Conservation (phyloP, 495 filamentous ascomycete genomes). For the Haplographium delicatum region DNA sequence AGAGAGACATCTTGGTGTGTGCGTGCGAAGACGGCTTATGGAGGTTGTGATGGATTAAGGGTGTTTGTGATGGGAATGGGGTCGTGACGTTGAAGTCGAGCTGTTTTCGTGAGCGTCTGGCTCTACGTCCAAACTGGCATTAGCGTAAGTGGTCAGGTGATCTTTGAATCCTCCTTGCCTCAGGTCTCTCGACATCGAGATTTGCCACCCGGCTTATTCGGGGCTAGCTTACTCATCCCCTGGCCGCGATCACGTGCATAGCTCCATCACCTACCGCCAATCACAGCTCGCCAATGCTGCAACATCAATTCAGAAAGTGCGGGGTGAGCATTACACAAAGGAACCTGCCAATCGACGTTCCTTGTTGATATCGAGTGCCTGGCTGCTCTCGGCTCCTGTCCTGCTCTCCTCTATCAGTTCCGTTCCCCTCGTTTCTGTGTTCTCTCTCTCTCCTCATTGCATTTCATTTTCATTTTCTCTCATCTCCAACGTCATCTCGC, state of each 20-base stretch:
- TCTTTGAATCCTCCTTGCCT: background rate
- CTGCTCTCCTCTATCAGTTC: background rate
- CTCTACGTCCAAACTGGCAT: constrained; percentile 1
- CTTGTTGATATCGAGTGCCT: background rate
- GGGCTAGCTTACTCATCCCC: no score
- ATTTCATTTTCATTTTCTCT: background rate
- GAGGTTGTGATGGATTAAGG: constrained; percentile 12
- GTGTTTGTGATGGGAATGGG: constrained; percentile 11
- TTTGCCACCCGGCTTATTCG: no score
- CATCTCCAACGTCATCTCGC: no score
- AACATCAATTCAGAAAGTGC: constrained; percentile 12
- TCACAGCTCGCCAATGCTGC: no score
- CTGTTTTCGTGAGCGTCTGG: constrained; percentile 5
- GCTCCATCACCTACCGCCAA: no score
- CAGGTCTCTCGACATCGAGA: no score
- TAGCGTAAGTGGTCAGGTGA: background rate
- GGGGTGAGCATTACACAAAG: constrained; percentile 11
- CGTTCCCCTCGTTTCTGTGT: constrained; percentile 2
- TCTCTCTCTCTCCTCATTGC: background rate
- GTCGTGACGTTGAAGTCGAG: constrained; percentile 14
- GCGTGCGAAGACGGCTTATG: constrained; percentile 12
- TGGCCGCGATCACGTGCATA: no score
- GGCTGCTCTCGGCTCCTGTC: background rate
- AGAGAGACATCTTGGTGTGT: constrained; percentile 56
- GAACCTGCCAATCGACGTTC: constrained; percentile 9